Percentiles rank a stretch among this genome's conserved stretches.
phyloP scores from a whole-genome alignment of 2,329 filamentous ascomycete genomes.

The Trichoderma semiorbis region DNA sequence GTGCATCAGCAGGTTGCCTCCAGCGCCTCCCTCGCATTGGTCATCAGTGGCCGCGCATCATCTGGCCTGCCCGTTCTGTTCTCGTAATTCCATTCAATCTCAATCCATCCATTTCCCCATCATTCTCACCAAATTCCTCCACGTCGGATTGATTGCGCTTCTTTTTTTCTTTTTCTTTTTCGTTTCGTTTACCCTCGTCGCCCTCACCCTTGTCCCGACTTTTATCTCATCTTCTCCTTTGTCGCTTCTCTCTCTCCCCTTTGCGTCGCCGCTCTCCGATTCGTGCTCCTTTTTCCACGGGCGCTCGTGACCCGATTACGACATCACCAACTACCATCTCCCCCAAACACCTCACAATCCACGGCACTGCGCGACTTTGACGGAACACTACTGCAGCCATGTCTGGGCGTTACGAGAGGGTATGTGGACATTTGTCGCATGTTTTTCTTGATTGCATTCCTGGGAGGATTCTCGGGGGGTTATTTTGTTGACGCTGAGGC shows the following conservation, averaged over 20 bases:
- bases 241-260: background rate
- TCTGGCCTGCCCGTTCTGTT: background rate
- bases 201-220: background rate
- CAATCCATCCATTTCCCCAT: background rate
- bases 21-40: conserved; percentile 13
- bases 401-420: conserved; percentile 57
- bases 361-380: conserved; percentile 2
- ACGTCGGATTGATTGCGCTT: background rate
- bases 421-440: conserved; percentile 32
- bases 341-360: background rate
- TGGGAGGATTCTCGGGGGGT: background rate
- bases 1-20: conserved; percentile 14
- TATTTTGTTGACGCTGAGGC: background rate
- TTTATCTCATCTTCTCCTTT: background rate
- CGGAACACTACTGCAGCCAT: conserved; percentile 35
- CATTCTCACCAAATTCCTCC: background rate
- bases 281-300: conserved; percentile 3
- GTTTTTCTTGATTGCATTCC: background rate
- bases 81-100: background rate
- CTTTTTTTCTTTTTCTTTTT: background rate
- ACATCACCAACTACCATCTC: background rate
- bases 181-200: background rate
- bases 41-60: conserved; percentile 18
- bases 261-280: background rate
- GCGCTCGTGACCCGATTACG: conserved; percentile 16